Evolutionary conservation across 2,329 filamentous ascomycete genomes (phyloP).

Genomic region (Aspergillus calidoustus): DNA sequence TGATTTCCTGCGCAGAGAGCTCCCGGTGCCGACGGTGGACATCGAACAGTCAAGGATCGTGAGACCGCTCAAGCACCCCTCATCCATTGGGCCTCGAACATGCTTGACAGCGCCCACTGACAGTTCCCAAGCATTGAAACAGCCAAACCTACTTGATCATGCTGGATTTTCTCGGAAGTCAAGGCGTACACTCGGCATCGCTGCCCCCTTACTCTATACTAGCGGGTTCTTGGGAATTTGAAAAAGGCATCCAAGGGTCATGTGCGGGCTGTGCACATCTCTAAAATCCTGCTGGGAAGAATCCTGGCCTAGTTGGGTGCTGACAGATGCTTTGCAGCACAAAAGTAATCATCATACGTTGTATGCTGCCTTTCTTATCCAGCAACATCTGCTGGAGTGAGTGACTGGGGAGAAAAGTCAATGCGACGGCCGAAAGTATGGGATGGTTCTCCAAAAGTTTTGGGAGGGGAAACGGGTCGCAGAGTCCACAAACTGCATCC

Average conservation of each 20-base stretch:
- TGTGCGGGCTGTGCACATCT: neutral
- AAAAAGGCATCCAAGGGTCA: neutral
- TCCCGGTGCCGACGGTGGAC: neutral
- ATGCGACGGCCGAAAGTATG: neutral
- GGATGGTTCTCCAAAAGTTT: neutral
- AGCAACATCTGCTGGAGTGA: neutral
- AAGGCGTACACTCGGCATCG: conserved; percentile 1
- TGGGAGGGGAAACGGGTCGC: neutral
- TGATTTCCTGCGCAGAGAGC: neutral
- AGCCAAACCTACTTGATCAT: neutral
- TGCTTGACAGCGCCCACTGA: neutral
- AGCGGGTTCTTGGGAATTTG: conserved; percentile 1
- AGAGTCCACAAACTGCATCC: neutral
- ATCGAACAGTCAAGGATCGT: neutral
- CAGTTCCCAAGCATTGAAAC: neutral
- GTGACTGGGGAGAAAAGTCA: neutral
- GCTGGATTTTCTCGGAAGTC: neutral
- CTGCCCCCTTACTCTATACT: conserved; percentile 8
- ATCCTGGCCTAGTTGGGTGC: neutral
- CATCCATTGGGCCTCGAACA: conserved; percentile 5
- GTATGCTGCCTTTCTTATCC: neutral
- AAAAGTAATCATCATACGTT: neutral
- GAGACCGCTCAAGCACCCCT: conserved; percentile 2
- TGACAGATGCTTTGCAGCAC: neutral
- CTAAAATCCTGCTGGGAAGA: neutral